A percentile compares a stretch with the other conserved stretches of the same genome.
Conservation (phyloP, 2,329 filamentous ascomycete genomes). For the Talaromyces pinophilus region DNA sequence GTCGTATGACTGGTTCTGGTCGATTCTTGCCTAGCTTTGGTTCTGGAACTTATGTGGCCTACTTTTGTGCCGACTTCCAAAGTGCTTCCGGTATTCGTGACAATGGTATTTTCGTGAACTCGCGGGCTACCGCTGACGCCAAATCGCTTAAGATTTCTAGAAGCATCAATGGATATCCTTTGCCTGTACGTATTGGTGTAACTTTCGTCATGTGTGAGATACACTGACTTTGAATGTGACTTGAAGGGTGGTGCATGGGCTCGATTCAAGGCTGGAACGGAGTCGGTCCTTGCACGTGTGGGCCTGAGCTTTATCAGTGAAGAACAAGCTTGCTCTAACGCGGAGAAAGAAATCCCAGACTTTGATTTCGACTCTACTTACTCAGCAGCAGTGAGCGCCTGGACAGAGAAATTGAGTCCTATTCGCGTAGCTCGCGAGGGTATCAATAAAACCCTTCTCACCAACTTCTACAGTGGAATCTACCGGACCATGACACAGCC, state of each 20-base stretch:
- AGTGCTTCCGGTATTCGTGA: constrained; percentile 57
- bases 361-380: constrained; percentile 62
- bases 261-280: constrained; percentile 56
- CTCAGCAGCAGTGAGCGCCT: constrained; percentile 56
- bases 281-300: constrained; percentile 62
- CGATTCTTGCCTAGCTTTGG: constrained; percentile 67
- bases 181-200: constrained; percentile 28
- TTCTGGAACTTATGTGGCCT: constrained; percentile 58
- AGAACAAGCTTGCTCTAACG: constrained; percentile 66
- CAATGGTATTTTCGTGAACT: constrained; percentile 64
- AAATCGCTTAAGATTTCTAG: constrained; percentile 58
- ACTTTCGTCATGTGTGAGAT: background rate
- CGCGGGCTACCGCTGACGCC: constrained; percentile 56
- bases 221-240: background rate
- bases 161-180: constrained; percentile 61
- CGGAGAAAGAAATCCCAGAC: constrained; percentile 65
- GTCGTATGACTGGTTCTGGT: constrained; percentile 63
- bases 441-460: constrained; percentile 35
- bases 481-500: constrained; percentile 70
- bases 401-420: constrained; percentile 57
- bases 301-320: constrained; percentile 69
- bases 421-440: constrained; percentile 39
- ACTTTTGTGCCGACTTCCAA: constrained; percentile 69
- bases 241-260: constrained; percentile 61
- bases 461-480: constrained; percentile 66